These are phyloP conservation scores for Fragaria nilgerrensis DNA, from an alignment of 306 rosid genomes.

Conservation along the genomic window DNA sequence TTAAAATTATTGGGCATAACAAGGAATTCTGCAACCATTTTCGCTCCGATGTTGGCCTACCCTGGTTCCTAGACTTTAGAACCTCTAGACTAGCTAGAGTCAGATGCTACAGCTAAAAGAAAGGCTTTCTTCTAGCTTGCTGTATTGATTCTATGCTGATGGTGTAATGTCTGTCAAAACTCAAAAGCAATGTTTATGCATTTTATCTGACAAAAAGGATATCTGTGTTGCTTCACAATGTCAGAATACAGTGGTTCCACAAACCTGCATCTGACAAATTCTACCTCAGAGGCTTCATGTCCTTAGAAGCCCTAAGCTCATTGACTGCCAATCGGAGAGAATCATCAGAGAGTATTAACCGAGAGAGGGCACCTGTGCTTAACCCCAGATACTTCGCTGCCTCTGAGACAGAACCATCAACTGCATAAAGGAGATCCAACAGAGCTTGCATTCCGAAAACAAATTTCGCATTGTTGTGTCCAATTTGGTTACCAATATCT, in stretches of 20 bases:
- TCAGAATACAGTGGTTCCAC: not conserved
- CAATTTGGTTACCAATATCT: constrained; percentile 74
- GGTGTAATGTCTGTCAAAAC: not conserved
- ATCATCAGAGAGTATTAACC: constrained; percentile 84
- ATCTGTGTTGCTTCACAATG: not conserved
- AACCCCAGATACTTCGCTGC: constrained; percentile 89
- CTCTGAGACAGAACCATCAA: constrained; percentile 75
- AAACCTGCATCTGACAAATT: not conserved
- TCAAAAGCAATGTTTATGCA: not conserved
- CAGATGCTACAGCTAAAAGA: not conserved
- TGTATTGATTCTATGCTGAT: not conserved
- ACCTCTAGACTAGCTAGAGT: not conserved
- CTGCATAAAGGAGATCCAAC: constrained; percentile 75
- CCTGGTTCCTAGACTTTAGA: not conserved
- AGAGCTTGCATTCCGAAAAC: constrained; percentile 87
- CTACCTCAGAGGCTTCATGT: constrained; percentile 32
- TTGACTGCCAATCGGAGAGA: constrained; percentile 85
- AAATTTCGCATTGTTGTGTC: constrained; percentile 77
- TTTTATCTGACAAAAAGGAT: not conserved
- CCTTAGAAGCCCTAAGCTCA: constrained; percentile 65
- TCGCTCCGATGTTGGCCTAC: not conserved
- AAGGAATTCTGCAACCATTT: not conserved
- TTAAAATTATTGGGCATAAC: not conserved
- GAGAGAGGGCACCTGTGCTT: constrained; percentile 82
- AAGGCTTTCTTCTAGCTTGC: not conserved